Percentiles rank a stretch among this genome's conserved stretches.
These are phyloP conservation scores for Cladophialophora yegresii DNA, from an alignment of 2,329 filamentous ascomycete genomes.

Conservation along the genomic window DNA sequence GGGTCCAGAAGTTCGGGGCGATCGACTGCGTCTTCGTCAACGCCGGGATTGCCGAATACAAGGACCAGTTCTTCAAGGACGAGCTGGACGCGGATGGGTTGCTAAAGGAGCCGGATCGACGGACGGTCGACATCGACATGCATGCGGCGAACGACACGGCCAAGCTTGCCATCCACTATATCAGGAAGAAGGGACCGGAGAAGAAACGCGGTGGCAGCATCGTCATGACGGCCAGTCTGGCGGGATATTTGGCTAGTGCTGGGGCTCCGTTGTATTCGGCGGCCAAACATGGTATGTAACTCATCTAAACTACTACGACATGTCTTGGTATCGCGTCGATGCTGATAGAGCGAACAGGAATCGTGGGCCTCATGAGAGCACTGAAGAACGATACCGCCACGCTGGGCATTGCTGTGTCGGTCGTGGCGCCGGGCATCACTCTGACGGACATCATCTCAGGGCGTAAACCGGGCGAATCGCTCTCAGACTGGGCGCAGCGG, in stretches of 20 bases:
- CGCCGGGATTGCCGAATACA: slow-evolving; percentile 52
- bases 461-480: slow-evolving; percentile 39
- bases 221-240: slow-evolving; percentile 52
- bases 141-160: slow-evolving; percentile 51
- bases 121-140: slow-evolving; percentile 51
- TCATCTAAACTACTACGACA: background rate
- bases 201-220: slow-evolving; percentile 48
- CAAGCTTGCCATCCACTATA: slow-evolving; percentile 52
- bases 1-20: slow-evolving; percentile 46
- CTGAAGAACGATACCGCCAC: slow-evolving; percentile 54
- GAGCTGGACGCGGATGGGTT: slow-evolving; percentile 46
- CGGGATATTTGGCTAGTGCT: slow-evolving; percentile 53
- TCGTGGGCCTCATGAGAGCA: slow-evolving; percentile 54
- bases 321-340: background rate
- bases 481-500: slow-evolving; percentile 47
- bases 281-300: slow-evolving; percentile 51
- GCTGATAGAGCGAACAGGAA: slow-evolving; percentile 37
- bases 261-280: slow-evolving; percentile 53
- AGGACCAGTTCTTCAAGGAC: slow-evolving; percentile 55
- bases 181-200: slow-evolving; percentile 41
- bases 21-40: slow-evolving; percentile 55
- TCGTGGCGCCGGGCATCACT: slow-evolving; percentile 54
- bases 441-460: slow-evolving; percentile 50
- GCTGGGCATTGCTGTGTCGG: slow-evolving; percentile 49
- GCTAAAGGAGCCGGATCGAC: slow-evolving; percentile 50